A percentile compares a stretch with the other conserved stretches of the same genome.
Conservation (phyloP, 1,139 yeast species). For the Taiozyma sp. region DNA sequence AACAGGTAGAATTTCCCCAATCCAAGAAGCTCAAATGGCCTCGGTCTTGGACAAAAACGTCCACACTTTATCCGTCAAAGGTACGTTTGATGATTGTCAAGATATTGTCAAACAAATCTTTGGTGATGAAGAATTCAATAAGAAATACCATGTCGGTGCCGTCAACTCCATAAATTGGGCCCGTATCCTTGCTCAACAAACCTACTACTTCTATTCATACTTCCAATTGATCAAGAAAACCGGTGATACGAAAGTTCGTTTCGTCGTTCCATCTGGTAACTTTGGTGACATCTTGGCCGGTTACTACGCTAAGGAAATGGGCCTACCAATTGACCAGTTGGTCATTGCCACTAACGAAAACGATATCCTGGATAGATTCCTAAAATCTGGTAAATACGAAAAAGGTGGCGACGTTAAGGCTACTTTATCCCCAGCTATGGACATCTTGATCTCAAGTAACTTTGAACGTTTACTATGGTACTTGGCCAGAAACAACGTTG, state of each 20-base stretch:
- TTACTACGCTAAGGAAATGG: constrained; percentile 91
- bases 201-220: constrained; percentile 91
- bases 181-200: constrained; percentile 93
- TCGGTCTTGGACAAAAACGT: constrained; percentile 93
- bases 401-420: constrained; percentile 76
- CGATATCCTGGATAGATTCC: constrained; percentile 89
- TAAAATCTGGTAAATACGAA: constrained; percentile 80
- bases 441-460: constrained; percentile 88
- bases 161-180: constrained; percentile 99
- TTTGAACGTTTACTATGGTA: constrained; percentile 97
- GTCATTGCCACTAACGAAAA: constrained; percentile 95
- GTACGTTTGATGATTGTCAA: constrained; percentile 98
- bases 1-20: constrained; percentile 94
- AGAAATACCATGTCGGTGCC: constrained; percentile 91
- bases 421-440: constrained; percentile 98
- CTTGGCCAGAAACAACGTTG: constrained; percentile 68
- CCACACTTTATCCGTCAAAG: constrained; percentile 90
- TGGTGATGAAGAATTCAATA: constrained; percentile 84
- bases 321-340: constrained; percentile 81
- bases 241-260: constrained; percentile 54
- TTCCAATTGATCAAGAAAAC: constrained; percentile 59
- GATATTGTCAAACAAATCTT: constrained; percentile 91
- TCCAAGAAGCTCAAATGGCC: constrained; percentile 98
- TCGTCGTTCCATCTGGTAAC: constrained; percentile 96
- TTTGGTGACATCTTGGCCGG: constrained; percentile 98